A percentile compares a stretch with the other conserved stretches of the same genome.
Evolutionary conservation across 1,284 basidiomycete species (phyloP).

Genomic region (Pterulicium gracile): DNA sequence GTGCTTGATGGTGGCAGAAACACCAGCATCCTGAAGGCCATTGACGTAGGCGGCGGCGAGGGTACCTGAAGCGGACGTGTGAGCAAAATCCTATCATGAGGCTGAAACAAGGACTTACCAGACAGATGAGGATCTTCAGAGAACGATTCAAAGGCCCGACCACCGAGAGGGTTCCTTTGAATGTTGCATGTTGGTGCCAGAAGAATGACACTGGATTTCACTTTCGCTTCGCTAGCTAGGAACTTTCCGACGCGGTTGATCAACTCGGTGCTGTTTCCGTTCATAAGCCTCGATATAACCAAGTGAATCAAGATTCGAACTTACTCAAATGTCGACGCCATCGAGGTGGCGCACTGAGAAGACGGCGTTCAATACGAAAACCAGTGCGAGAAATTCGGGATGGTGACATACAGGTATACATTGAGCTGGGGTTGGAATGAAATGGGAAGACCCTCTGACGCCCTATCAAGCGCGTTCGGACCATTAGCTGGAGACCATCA

Average conservation of each 20-base stretch:
- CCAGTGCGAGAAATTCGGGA: background rate
- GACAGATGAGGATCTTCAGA: constrained; percentile 58
- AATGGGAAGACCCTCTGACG: constrained; percentile 56
- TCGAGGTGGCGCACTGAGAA: constrained; percentile 54
- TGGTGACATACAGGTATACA: constrained; percentile 39
- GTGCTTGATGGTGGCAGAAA: constrained; percentile 48
- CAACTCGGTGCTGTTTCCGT: constrained; percentile 50
- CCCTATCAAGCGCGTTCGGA: constrained; percentile 27
- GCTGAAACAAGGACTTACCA: constrained; percentile 21
- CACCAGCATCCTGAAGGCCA: constrained; percentile 52
- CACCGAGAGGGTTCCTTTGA: constrained; percentile 49
- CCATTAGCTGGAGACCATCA: background rate
- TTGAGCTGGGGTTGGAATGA: constrained; percentile 49
- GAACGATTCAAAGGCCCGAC: constrained; percentile 61
- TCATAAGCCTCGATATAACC: constrained; percentile 44
- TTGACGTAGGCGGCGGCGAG: constrained; percentile 56
- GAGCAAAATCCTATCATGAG: background rate
- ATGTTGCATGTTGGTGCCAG: constrained; percentile 66
- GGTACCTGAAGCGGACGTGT: constrained; percentile 26
- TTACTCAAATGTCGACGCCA: constrained; percentile 54
- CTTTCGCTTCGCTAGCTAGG: too few species aligned
- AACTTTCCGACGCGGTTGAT: too few species aligned
- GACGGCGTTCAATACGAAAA: constrained; percentile 7
- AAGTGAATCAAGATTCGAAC: constrained; percentile 38
- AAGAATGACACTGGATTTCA: constrained; percentile 46